A percentile compares a stretch with the other conserved stretches of the same genome.
Evolutionary conservation across 2,329 filamentous ascomycete genomes (phyloP).

Genomic region (Alternaria triticina): DNA sequence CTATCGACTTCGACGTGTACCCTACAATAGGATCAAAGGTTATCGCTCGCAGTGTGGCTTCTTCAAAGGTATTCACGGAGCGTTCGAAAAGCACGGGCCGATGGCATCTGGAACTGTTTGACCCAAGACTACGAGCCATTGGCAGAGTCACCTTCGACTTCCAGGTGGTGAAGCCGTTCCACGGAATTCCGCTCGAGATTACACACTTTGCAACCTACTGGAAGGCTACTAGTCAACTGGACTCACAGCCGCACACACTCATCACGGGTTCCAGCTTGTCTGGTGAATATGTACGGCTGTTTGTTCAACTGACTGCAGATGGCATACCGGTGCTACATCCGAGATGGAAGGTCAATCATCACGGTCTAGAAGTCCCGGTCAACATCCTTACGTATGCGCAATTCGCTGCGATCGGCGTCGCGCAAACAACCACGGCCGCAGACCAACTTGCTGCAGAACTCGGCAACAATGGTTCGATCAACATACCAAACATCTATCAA

Average conservation of each 20-base stretch:
- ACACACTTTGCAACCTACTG: constrained; percentile 99
- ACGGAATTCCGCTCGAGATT: constrained; percentile 89
- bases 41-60: constrained; percentile 92
- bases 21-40: constrained; percentile 97
- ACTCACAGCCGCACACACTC: constrained; percentile 82
- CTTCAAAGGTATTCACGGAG: constrained; percentile 84
- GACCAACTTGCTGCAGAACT: constrained; percentile 32
- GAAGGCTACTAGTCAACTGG: constrained; percentile 95
- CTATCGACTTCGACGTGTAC: constrained; percentile 96
- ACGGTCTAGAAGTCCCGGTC: constrained; percentile 80
- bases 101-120: constrained; percentile 89
- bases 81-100: constrained; percentile 75
- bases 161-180: constrained; percentile 96
- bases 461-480: constrained; percentile 32
- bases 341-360: constrained; percentile 77
- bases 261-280: constrained; percentile 95
- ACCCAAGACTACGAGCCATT: constrained; percentile 87
- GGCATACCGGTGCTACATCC: constrained; percentile 87
- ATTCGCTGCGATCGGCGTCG: constrained; percentile 61
- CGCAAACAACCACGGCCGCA: constrained; percentile 34
- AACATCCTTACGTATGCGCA: constrained; percentile 78
- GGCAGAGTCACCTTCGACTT: constrained; percentile 93
- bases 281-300: constrained; percentile 91
- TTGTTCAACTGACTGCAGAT: constrained; percentile 90
- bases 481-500: constrained; percentile 68